Conservation (phyloP, 148 eudicot species). For the Rhododendron mucronatum region DNA sequence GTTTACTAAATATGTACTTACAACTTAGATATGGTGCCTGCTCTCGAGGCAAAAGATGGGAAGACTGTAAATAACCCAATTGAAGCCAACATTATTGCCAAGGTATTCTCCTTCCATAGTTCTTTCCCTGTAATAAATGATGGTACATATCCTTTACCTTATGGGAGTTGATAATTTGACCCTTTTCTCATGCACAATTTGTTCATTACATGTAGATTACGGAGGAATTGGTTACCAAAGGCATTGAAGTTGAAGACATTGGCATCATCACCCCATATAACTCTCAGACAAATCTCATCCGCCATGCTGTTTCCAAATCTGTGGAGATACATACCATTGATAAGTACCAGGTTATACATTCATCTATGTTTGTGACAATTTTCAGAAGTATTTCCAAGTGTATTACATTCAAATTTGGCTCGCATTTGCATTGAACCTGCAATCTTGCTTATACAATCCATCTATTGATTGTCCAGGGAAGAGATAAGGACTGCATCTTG, state of each 20-base stretch:
- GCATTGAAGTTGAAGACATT: slow-evolving; percentile 63
- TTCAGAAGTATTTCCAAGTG: neutral
- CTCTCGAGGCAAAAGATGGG: slow-evolving; percentile 61
- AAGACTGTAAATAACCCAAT: slow-evolving; percentile 75
- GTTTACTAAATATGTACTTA: slow-evolving; percentile 16
- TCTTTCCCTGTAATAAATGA: neutral
- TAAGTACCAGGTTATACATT: slow-evolving; percentile 72
- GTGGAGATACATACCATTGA: slow-evolving; percentile 97
- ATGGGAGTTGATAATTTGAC: neutral
- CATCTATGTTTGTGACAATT: neutral
- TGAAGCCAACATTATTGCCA: slow-evolving; percentile 72
- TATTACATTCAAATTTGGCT: neutral
- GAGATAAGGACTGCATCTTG: slow-evolving; percentile 92
- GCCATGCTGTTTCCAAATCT: slow-evolving; percentile 37
- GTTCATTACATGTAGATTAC: slow-evolving; percentile 39
- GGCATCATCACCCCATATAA: slow-evolving; percentile 95
- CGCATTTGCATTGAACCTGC: neutral
- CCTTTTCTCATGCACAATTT: neutral
- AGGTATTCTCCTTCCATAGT: slow-evolving; percentile 38
- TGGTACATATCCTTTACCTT: neutral
- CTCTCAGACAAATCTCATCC: slow-evolving; percentile 76
- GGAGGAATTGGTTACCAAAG: slow-evolving; percentile 49
- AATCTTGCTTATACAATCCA: neutral
- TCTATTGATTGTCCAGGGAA: slow-evolving; percentile 50
- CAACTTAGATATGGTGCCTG: slow-evolving; percentile 67